Evolutionary conservation across 2,329 filamentous ascomycete species (phyloP).

Genomic region (Fusarium sp.): DNA sequence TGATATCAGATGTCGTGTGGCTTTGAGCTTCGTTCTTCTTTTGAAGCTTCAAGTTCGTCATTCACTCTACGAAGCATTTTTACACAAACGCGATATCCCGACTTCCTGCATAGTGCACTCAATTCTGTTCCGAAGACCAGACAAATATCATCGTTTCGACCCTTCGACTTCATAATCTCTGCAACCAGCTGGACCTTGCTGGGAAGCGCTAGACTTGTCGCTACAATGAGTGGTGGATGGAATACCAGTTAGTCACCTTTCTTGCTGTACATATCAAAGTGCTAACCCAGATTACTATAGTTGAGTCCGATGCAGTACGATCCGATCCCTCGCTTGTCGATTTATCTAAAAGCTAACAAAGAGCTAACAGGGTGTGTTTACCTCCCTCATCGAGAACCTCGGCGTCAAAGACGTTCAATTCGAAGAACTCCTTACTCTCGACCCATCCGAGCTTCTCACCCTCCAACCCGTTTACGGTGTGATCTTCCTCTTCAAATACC

Average conservation of each 20-base stretch:
- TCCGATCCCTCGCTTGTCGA: slow-evolving; percentile 53
- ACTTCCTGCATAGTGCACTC: neutral
- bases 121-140: neutral
- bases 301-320: slow-evolving; percentile 96
- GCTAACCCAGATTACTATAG: slow-evolving; percentile 52
- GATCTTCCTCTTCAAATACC: slow-evolving; percentile 99
- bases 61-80: slow-evolving; percentile 2
- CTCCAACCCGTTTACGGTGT: slow-evolving; percentile 90
- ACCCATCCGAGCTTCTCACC: slow-evolving; percentile 77
- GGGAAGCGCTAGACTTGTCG: slow-evolving; percentile 10
- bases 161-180: neutral
- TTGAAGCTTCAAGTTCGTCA: slow-evolving; percentile 31
- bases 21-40: slow-evolving; percentile 22
- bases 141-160: neutral
- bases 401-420: slow-evolving; percentile 96
- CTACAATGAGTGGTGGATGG: slow-evolving; percentile 83
- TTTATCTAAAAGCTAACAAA: slow-evolving; percentile 5
- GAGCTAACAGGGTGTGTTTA: slow-evolving; percentile 83
- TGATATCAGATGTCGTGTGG: slow-evolving; percentile 46
- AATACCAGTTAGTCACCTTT: slow-evolving; percentile 77
- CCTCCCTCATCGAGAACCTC: slow-evolving; percentile 90
- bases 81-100: neutral
- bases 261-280: neutral
- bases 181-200: neutral
- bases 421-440: slow-evolving; percentile 92